Evolutionary conservation across 495 filamentous ascomycete genomes (phyloP).

Genomic region (Neurospora sp.): DNA sequence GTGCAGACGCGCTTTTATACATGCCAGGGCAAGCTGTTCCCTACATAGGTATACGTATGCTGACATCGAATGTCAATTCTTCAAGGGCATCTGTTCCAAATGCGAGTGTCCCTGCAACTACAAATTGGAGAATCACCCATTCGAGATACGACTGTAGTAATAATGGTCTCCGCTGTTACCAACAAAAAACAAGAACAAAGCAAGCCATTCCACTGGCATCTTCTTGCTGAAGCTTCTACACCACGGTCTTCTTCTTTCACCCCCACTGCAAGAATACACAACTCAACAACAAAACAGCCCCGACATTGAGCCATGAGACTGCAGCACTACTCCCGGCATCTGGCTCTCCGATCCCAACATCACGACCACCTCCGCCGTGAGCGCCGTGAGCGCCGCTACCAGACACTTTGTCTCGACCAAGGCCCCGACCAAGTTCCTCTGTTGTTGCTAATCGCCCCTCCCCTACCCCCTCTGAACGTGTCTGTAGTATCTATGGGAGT

Average conservation of each 20-base stretch:
- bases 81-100: neutral
- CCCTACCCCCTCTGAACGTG: constrained; percentile 37
- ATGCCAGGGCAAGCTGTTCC: neutral
- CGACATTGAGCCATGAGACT: neutral
- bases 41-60: neutral
- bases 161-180: neutral
- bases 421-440: neutral
- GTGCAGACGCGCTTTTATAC: neutral
- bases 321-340: neutral
- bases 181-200: neutral
- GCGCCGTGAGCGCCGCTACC: neutral
- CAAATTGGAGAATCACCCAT: neutral
- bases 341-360: neutral
- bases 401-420: neutral
- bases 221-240: neutral
- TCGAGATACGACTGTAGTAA: neutral
- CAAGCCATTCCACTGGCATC: neutral
- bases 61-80: neutral
- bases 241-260: neutral
- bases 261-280: neutral
- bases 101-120: neutral
- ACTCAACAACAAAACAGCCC: neutral
- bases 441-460: constrained; percentile 22
- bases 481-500: neutral
- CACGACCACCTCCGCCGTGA: neutral